phyloP scores from a whole-genome alignment of 1,284 basidiomycete species.

The Malassezia vespertilionis region DNA sequence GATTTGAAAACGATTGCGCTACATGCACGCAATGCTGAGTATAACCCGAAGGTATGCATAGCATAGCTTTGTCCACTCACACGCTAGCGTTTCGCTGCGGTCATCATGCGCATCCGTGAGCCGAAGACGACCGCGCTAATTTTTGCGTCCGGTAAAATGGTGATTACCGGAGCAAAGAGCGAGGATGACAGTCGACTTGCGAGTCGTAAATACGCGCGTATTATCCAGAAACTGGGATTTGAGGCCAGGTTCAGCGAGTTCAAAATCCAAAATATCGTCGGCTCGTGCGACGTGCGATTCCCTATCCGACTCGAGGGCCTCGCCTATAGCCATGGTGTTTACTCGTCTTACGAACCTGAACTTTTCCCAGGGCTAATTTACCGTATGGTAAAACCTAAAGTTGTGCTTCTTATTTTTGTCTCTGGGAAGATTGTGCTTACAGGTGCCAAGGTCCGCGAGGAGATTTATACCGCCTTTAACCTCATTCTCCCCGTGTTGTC shows the following conservation, averaged over 20 bases:
- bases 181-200: conserved; percentile 96
- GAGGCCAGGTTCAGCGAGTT: conserved; percentile 99
- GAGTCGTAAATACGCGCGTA: conserved; percentile 96
- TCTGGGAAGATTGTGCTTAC: conserved; percentile 98
- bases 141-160: conserved; percentile 99
- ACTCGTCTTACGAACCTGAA: conserved; percentile 96
- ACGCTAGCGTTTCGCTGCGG: conserved; percentile 90
- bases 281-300: conserved; percentile 93
- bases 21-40: conserved; percentile 96
- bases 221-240: conserved; percentile 98
- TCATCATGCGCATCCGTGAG: conserved; percentile 99
- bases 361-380: conserved; percentile 98
- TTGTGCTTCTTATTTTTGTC: conserved; percentile 95
- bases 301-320: conserved; percentile 95
- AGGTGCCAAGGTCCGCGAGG: conserved; percentile 96
- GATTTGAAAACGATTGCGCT: conserved; percentile 97
- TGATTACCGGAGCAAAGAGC: conserved; percentile 96
- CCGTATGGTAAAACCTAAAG: conserved; percentile 99
- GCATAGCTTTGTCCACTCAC: background rate
- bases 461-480: conserved; percentile 99
- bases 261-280: conserved; percentile 99
- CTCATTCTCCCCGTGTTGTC: conserved; percentile 67
- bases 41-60: conserved; percentile 79
- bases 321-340: conserved; percentile 94
- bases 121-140: conserved; percentile 99